These are phyloP conservation scores for Sclerotinia nivalis DNA, from an alignment of 2,329 filamentous ascomycete genomes.

Conservation along the genomic window DNA sequence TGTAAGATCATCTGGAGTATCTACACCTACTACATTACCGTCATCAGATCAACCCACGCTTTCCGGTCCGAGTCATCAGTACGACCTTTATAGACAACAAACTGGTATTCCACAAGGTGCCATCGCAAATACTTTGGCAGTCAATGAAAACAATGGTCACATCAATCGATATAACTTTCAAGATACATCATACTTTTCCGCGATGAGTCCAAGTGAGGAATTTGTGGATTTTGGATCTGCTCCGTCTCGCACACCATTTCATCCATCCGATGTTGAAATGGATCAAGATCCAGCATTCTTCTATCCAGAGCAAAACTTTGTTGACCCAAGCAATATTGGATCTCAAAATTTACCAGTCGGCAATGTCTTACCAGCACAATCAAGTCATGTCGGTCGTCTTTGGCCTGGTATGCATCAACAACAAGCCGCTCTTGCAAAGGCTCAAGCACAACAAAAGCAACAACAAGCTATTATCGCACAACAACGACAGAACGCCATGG, in stretches of 20 bases:
- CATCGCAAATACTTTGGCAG: constrained; percentile 74
- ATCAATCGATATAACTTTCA: constrained; percentile 52
- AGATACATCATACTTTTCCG: constrained; percentile 45
- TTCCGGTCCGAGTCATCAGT: constrained; percentile 87
- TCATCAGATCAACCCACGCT: constrained; percentile 57
- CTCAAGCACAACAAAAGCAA: constrained; percentile 67
- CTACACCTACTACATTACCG: constrained; percentile 55
- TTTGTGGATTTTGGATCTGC: constrained; percentile 72
- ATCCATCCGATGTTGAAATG: constrained; percentile 67
- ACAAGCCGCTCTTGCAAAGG: constrained; percentile 75
- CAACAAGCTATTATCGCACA: constrained; percentile 63
- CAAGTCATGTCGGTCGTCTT: constrained; percentile 67
- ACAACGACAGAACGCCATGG: constrained; percentile 47
- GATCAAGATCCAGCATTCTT: constrained; percentile 65
- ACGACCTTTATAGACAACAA: constrained; percentile 93
- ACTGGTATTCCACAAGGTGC: constrained; percentile 88
- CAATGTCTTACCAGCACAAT: constrained; percentile 50
- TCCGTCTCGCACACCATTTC: constrained; percentile 61
- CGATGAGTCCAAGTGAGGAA: constrained; percentile 61
- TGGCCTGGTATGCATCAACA: constrained; percentile 95
- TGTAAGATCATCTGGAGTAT: constrained; percentile 50
- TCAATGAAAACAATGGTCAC: constrained; percentile 63
- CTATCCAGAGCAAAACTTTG: constrained; percentile 59
- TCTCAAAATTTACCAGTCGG: constrained; percentile 54
- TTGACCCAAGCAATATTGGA: constrained; percentile 73